These are phyloP conservation scores for Sordariomycetes sp. DNA, from an alignment of 2,329 filamentous ascomycete genomes.

Conservation along the genomic window DNA sequence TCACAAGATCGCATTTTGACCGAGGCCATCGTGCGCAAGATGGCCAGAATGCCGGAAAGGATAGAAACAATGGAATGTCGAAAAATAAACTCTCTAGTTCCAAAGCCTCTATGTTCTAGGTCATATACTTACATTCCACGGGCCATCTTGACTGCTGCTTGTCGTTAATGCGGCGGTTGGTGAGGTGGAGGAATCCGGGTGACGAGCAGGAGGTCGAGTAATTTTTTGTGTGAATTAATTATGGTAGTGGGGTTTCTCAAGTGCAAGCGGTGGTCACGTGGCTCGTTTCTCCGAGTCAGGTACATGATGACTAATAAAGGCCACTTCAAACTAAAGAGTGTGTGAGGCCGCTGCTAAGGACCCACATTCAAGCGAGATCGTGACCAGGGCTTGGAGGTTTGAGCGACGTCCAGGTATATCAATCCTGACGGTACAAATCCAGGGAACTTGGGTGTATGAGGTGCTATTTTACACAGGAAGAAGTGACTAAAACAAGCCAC, in stretches of 20 bases:
- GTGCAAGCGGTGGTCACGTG: neutral
- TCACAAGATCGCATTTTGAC: neutral
- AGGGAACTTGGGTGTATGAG: no score
- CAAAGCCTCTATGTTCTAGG: neutral
- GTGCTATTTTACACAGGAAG: no score
- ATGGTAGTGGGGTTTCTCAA: conserved; percentile 4
- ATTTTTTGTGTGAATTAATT: conserved; percentile 5
- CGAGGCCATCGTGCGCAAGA: neutral
- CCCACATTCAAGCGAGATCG: no score
- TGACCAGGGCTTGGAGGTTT: no score
- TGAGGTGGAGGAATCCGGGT: neutral
- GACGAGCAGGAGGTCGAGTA: neutral
- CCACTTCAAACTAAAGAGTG: no score
- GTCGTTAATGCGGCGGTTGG: conserved; percentile 18
- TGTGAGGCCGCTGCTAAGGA: no score
- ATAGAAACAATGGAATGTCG: neutral
- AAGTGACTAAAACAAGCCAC: no score
- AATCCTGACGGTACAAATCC: no score
- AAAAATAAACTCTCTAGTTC: neutral
- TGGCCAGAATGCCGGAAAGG: neutral
- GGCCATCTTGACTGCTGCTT: conserved; percentile 41
- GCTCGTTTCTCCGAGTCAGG: neutral
- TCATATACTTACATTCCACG: conserved; percentile 44
- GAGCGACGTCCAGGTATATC: no score
- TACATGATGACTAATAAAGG: neutral